Conservation (phyloP, 192 early-diverging fungal genomes). For the Jimgerdemannia flammicorona region DNA sequence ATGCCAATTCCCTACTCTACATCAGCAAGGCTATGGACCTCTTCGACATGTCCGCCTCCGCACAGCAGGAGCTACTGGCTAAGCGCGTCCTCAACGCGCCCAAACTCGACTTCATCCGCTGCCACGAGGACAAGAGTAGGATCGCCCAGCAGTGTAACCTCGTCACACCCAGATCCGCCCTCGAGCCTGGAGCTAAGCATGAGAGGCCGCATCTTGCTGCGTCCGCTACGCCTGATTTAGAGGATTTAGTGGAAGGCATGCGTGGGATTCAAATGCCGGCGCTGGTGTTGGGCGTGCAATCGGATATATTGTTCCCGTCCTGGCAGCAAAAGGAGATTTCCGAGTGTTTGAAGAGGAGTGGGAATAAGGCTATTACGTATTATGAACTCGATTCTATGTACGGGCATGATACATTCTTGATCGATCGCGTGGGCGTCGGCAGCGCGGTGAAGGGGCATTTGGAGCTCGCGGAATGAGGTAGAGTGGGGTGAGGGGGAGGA, state of each 20-base stretch:
- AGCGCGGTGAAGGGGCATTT: slow-evolving; percentile 92
- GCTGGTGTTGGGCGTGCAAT: slow-evolving; percentile 90
- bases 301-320: slow-evolving; percentile 92
- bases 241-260: slow-evolving; percentile 73
- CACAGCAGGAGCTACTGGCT: slow-evolving; percentile 28
- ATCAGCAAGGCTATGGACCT: slow-evolving; percentile 98
- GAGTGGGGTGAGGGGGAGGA: too few species aligned
- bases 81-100: slow-evolving; percentile 37
- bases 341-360: slow-evolving; percentile 73
- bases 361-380: slow-evolving; percentile 90
- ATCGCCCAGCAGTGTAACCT: not conserved
- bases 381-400: slow-evolving; percentile 97
- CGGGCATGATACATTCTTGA: slow-evolving; percentile 96
- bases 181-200: not conserved
- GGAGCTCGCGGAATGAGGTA: slow-evolving; percentile 41
- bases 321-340: slow-evolving; percentile 98
- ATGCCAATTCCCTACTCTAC: slow-evolving; percentile 90
- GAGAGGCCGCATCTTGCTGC: slow-evolving; percentile 1
- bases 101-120: slow-evolving; percentile 13
- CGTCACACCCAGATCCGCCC: not conserved
- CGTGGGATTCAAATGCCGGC: slow-evolving; percentile 69
- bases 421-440: slow-evolving; percentile 87
- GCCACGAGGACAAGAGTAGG: not conserved
- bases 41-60: slow-evolving; percentile 85
- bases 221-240: slow-evolving; percentile 40